phyloP scores from a whole-genome alignment of 495 filamentous ascomycete species.

The Parathielavia hyrcaniae region DNA sequence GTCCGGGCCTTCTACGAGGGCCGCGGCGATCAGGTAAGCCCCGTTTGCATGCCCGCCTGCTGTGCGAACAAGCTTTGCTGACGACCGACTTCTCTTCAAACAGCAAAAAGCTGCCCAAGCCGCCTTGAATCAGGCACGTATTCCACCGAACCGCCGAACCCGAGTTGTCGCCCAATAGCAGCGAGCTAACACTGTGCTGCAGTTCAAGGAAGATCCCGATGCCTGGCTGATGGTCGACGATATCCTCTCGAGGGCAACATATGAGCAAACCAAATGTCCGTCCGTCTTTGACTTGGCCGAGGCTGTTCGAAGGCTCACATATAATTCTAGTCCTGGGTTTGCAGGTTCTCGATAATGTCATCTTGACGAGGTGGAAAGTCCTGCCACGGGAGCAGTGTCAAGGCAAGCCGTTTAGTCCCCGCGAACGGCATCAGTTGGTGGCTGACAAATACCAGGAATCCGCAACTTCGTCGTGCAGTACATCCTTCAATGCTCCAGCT shows the following conservation, averaged over 20 bases:
- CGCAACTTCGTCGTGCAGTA: conserved; percentile 98
- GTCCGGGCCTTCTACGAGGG: conserved; percentile 96
- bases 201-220: conserved; percentile 99
- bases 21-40: conserved; percentile 76
- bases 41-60: background rate
- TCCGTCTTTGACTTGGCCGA: conserved; percentile 13
- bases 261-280: conserved; percentile 94
- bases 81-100: conserved; percentile 24
- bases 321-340: conserved; percentile 68
- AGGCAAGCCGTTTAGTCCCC: conserved; percentile 44
- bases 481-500: conserved; percentile 85
- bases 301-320: conserved; percentile 40
- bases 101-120: conserved; percentile 97
- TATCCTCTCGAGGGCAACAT: conserved; percentile 81
- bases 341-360: conserved; percentile 95
- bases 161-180: background rate
- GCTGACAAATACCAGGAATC: conserved; percentile 56
- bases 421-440: background rate
- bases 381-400: conserved; percentile 91
- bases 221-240: conserved; percentile 96
- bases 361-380: conserved; percentile 98
- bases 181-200: conserved; percentile 19
- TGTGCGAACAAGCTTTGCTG: conserved; percentile 24
- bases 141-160: background rate
- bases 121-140: conserved; percentile 82